These are phyloP conservation scores for Phytomonas sp. DNA, from an alignment of 208 protist species.

Conservation along the genomic window DNA sequence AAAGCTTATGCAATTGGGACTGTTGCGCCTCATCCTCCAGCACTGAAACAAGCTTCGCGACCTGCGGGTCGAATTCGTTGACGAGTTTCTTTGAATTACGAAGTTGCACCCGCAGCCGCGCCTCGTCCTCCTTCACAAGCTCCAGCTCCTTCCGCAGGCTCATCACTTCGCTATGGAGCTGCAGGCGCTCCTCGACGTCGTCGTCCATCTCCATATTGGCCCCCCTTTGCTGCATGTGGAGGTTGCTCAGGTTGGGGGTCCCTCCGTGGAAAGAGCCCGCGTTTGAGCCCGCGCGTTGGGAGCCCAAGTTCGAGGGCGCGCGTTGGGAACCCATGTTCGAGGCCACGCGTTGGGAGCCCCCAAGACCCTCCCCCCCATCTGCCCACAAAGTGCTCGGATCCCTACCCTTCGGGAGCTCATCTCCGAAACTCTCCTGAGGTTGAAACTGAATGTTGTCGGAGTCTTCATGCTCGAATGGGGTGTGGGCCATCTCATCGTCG, in stretches of 20 bases:
- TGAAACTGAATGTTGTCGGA: neutral
- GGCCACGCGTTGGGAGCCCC: too few relatives aligned
- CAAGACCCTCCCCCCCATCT: too few relatives aligned
- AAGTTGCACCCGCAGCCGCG: slow-evolving; percentile 39
- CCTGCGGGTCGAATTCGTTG: slow-evolving; percentile 29
- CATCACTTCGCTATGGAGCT: slow-evolving; percentile 63
- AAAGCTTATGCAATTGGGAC: slow-evolving; percentile 44
- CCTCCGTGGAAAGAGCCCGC: slow-evolving; percentile 13
- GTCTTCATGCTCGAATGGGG: neutral
- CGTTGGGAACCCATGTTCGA: too few relatives aligned
- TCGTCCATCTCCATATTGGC: slow-evolving; percentile 6
- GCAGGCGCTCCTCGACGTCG: slow-evolving; percentile 41
- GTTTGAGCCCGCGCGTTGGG: too few relatives aligned
- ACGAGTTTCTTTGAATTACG: slow-evolving; percentile 17
- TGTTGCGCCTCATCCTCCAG: slow-evolving; percentile 62
- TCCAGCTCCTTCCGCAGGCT: slow-evolving; percentile 54
- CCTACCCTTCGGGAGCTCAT: too few relatives aligned
- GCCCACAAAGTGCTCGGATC: too few relatives aligned
- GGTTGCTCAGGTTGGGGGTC: slow-evolving; percentile 10
- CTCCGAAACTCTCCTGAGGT: too few relatives aligned
- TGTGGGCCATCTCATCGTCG: neutral
- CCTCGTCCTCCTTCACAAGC: slow-evolving; percentile 54
- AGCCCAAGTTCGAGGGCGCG: too few relatives aligned
- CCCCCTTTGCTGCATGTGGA: neutral
- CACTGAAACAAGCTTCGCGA: slow-evolving; percentile 33